Evolutionary conservation across 768 basidiomycete genomes (phyloP), one percentile per base, ranked within the genome.

Genomic region (Termitomyces sp.): DNA sequence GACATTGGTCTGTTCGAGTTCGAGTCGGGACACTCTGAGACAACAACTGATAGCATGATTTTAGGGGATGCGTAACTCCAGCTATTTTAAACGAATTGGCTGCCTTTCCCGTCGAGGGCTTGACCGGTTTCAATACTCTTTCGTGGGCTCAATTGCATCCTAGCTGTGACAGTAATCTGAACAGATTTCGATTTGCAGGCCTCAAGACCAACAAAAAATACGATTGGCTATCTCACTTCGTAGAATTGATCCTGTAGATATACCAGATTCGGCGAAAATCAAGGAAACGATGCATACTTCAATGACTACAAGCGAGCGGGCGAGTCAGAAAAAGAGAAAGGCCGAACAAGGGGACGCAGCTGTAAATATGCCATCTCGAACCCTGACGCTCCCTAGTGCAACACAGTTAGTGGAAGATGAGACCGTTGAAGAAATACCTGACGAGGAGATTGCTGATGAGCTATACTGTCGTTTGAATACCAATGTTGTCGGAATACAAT

Each of bases 401-500:
- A 62, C 50, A 47, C 70, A 67, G 45, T 44, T 59, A 42, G 61
- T 60, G 12, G 72, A 73, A 6, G 79, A 80, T 20, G 81, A 81
- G 34, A 69, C 72, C 1, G 73, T 75, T 1, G 81, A 83, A 39
- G 74, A 78, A 13, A 74, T 69, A 4, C 57, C 62, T 0, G 82
- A 80, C 54, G 75, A 81, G 44, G 86, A 88, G 39, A 59, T 62
- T 6, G 68, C 60, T 18, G 91, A 93, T 59, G 91, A 94, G 69
- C 69, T 91, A 22, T 91, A 88, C 67, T 81, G 84, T 45, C 76
- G 72, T 15, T 53, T 86, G 66, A 69, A 70, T 3, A 81, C 87
- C 0, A 85, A 81, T 49, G 82, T 93, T 11, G 93, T 95, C 0
- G 93, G 93, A 0, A 76, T 95, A 15, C 91, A 92, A 67, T 93